Evolutionary conservation across 148 eudicot species (phyloP).

Genomic region (Rhododendron ovatum): DNA sequence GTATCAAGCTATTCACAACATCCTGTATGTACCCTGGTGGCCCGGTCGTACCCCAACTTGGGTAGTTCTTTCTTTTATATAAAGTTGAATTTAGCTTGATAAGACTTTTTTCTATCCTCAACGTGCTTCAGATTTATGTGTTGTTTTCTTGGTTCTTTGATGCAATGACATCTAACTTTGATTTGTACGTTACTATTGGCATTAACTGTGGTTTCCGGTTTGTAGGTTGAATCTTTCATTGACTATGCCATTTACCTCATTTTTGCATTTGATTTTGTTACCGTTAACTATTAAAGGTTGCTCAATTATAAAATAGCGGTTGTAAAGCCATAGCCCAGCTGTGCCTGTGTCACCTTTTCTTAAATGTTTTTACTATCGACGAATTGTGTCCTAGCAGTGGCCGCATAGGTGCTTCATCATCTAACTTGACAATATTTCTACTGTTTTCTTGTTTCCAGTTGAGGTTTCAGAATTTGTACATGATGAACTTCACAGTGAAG

Average conservation of each 20-base stretch:
- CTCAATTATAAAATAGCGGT: background rate
- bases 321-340: background rate
- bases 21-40: background rate
- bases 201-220: background rate
- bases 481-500: slow-evolving; percentile 56
- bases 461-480: slow-evolving; percentile 52
- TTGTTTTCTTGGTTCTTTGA: background rate
- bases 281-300: background rate
- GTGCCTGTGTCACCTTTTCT: background rate
- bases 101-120: background rate
- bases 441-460: slow-evolving; percentile 32
- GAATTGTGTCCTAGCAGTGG: background rate
- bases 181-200: background rate
- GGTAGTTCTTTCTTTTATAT: background rate
- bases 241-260: background rate
- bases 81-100: background rate
- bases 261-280: background rate
- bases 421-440: background rate
- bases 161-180: background rate
- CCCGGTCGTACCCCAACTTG: background rate
- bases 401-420: background rate
- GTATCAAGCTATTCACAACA: background rate
- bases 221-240: background rate
- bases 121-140: background rate
- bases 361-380: background rate